Base-by-base conservation (phyloP, 805 yeast genomes). In the Saturnispora ahearnii region DNA sequence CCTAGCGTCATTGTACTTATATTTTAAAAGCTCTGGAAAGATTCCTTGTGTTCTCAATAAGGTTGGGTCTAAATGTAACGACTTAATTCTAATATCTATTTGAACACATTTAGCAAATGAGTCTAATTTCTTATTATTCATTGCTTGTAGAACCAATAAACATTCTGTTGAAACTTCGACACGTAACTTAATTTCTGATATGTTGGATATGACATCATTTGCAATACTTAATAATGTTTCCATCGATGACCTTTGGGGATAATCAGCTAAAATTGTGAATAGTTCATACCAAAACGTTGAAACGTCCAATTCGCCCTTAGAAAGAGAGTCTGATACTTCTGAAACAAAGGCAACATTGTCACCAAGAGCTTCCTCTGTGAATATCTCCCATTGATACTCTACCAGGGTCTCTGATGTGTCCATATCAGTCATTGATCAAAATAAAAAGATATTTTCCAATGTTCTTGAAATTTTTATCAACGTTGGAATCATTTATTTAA, bases 1-100 rank as follows among this genome's bases (percentile, higher is more conserved):
- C 51, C 59, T 62, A 2, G 66, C 65, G 50, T 64, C 66, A 13
- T 54, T 57, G 51, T 59, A 66, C 32, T 62, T 61, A 40, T 54
- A 56, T 46, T 56, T 58, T 36, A 59, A 58, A 50, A 56, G 64
- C 26, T 63, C 65, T 9, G 60, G 60, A 51, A 57, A 66, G 47
- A 68, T 41, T 2, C 62, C 66, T 13, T 50, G 51, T 6, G 60
- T 51, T 42, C 54, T 57, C 43, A 67, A 51, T 3, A 62, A 29
- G 5, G 56, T 48, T 28, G 57, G 49, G 36, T 65, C 67, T 10
- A 68, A 54, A 48, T 62, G 58, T 37, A 59, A 56, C 21, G 59
- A 53, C 49, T 66, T 65, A 29, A 62, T 55, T 22, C 55, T 55
- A 6, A 46, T 49, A 46, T 61, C 64, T 24, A 65, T 59, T 18